Evolutionary conservation across 2,329 filamentous ascomycete species (phyloP).

Genomic region (Clonostachys sp.): DNA sequence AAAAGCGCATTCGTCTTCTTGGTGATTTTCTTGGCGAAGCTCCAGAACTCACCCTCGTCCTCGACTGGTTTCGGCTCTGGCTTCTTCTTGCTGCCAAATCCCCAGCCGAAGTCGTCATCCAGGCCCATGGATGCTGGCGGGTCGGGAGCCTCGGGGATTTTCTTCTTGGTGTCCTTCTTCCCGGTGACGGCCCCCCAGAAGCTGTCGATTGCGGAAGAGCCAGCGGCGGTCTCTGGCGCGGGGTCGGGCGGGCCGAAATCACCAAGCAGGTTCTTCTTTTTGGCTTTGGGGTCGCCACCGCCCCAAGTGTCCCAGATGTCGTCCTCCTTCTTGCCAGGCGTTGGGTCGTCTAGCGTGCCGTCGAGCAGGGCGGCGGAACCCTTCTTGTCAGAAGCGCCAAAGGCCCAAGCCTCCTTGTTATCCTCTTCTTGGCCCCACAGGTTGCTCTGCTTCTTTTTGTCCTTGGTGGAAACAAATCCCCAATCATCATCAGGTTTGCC

Average conservation of each 20-base stretch:
- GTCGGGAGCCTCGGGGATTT: constrained; percentile 8
- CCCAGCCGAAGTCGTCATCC: constrained; percentile 5
- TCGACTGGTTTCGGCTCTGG: constrained; percentile 7
- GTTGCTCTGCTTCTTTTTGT: constrained; percentile 30
- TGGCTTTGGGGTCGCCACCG: constrained; percentile 3
- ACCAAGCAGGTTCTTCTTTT: constrained; percentile 6
- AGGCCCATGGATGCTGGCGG: constrained; percentile 1
- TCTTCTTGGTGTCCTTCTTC: constrained; percentile 23
- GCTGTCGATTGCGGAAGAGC: constrained; percentile 5
- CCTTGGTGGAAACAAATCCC: constrained; percentile 22
- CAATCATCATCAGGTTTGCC: constrained; percentile 22
- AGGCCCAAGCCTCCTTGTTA: constrained; percentile 22
- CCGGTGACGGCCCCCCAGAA: constrained; percentile 12
- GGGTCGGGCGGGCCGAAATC: constrained; percentile 9
- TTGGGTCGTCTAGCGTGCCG: neutral
- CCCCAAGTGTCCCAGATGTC: constrained; percentile 11
- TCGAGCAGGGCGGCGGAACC: neutral
- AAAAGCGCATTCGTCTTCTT: constrained; percentile 11
- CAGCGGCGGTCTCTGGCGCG: constrained; percentile 4
- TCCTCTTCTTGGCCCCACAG: constrained; percentile 9
- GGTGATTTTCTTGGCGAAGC: constrained; percentile 3
- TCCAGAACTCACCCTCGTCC: constrained; percentile 4
- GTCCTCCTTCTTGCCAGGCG: neutral
- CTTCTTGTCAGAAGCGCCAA: constrained; percentile 9
- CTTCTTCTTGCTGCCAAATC: constrained; percentile 2